A percentile compares a stretch with the other conserved stretches of the same genome.
Conservation (phyloP, 345 rosid species). For the Jatropha curcas region DNA sequence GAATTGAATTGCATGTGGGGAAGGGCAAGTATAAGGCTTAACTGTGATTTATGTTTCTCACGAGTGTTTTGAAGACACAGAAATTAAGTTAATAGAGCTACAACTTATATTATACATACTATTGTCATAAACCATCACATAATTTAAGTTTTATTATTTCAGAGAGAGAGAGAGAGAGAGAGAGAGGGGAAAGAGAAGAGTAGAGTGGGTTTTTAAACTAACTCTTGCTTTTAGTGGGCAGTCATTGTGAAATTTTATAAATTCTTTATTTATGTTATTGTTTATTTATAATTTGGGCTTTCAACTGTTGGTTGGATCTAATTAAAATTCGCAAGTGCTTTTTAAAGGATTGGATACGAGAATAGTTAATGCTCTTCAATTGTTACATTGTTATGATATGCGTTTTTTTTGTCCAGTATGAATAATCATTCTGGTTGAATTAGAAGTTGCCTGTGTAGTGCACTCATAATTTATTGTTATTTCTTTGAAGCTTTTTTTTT, state of each 20-base stretch:
- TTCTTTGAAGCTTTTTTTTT: no score
- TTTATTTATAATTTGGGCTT: constrained; percentile 1
- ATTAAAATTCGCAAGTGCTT: not conserved
- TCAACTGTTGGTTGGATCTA: not conserved
- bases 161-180: not conserved
- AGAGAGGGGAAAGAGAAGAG: not conserved
- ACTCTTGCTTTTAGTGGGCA: constrained; percentile 7
- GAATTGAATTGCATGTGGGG: constrained; percentile 2
- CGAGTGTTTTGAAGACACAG: constrained; percentile 6
- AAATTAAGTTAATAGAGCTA: no score
- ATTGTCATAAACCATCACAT: not conserved
- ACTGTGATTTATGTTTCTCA: constrained; percentile 6
- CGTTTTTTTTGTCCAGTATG: no score
- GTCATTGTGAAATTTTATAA: constrained; percentile 9
- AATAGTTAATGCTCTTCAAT: no score
- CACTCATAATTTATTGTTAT: no score
- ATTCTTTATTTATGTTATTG: constrained; percentile 24
- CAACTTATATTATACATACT: not conserved
- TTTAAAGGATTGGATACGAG: not conserved
- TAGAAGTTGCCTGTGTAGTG: no score
- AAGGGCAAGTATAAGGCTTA: not conserved
- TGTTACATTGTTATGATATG: no score
- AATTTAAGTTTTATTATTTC: no score
- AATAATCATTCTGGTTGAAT: not conserved
- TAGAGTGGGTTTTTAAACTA: constrained; percentile 7